Evolutionary conservation across 306 rosid species (phyloP), one percentile per base, ranked within the genome.

Genomic region (Echinosophora koreensis): DNA sequence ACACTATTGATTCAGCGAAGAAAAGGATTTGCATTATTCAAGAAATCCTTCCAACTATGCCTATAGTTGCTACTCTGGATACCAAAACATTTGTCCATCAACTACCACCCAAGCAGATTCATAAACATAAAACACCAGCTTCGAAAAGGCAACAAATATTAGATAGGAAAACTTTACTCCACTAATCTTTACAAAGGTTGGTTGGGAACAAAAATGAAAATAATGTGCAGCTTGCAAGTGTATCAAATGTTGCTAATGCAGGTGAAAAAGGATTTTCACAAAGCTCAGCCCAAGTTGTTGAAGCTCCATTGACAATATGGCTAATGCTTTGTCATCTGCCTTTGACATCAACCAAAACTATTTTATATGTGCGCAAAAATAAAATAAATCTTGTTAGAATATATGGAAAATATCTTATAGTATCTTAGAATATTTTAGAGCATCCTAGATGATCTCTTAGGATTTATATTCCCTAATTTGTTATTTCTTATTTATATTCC

Each of bases 271-370:
- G 46, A 61, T 16, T 11, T 10, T 62, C n/a, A 18, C n/a, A 50
- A 61, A 47, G 61, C 59, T 62, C 62, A 74, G 51, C 71, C 14
- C 50, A 49, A 52, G 54, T 16, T 62, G 44, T 64, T 39, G 71
- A 38, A 39, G 55, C 64, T 47, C 32, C 27, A 76, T 7, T 47
- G 54, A 64, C 17, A 37, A 14, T 62, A 69, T 17, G 55, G 73
- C 14, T 22, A 61, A 76, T 15, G 13, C 35, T n/a, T 51, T 51
- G 54, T 9, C 37, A 57, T 13, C 12, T 55, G 22, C 17, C 49
- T 74, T 22, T 47, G 38, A 12, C 62, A 71, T 38, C 76, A 71
- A 58, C 52, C 37, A 73, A 28, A 58, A 42, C 27, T 73, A 30
- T 0, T 72, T 42, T 39, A 18, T 4, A 46, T 32, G 27, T 46